Evolutionary conservation across 176 grass and related monocot genomes (phyloP).

Genomic region (Hsuehochloa calcarea): DNA sequence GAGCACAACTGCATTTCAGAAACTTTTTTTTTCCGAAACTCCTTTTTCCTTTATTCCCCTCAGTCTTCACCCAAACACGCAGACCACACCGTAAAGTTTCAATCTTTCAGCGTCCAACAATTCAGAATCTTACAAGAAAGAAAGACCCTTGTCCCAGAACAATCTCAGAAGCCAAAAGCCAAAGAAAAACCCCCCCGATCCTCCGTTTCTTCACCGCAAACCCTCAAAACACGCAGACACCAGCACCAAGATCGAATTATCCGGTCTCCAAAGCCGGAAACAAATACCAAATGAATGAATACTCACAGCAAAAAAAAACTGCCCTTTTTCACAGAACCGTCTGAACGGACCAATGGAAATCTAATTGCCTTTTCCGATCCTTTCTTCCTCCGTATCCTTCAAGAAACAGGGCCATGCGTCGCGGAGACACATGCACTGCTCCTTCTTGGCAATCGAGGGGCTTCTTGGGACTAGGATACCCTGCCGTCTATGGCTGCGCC

Average conservation of each 20-base stretch:
- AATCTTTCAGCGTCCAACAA: neutral
- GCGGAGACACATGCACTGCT: conserved; percentile 29
- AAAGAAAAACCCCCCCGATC: neutral
- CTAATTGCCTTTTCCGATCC: conserved; percentile 18
- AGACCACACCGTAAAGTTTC: neutral
- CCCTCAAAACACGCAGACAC: neutral
- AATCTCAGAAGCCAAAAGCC: conserved; percentile 20
- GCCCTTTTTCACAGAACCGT: neutral
- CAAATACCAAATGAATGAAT: conserved; percentile 10
- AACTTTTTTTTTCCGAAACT: neutral
- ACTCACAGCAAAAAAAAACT: conserved; percentile 12
- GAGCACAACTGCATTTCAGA: neutral
- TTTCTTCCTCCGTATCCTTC: conserved; percentile 12
- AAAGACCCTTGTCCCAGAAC: neutral
- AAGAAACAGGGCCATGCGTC: conserved; percentile 19
- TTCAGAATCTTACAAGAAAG: conserved; percentile 27
- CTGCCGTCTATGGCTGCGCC: conserved; percentile 13
- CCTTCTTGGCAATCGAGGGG: conserved; percentile 18
- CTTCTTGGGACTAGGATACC: conserved; percentile 27
- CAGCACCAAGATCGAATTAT: neutral
- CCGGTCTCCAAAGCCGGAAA: conserved; percentile 6
- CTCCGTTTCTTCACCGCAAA: conserved; percentile 25
- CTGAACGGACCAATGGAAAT: conserved; percentile 10
- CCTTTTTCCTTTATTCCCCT: neutral
- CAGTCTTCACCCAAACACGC: conserved; percentile 2